Evolutionary conservation across 2,329 filamentous ascomycete genomes (phyloP), one percentile per base, ranked within the genome.

Genomic region (Volutella citrinella): DNA sequence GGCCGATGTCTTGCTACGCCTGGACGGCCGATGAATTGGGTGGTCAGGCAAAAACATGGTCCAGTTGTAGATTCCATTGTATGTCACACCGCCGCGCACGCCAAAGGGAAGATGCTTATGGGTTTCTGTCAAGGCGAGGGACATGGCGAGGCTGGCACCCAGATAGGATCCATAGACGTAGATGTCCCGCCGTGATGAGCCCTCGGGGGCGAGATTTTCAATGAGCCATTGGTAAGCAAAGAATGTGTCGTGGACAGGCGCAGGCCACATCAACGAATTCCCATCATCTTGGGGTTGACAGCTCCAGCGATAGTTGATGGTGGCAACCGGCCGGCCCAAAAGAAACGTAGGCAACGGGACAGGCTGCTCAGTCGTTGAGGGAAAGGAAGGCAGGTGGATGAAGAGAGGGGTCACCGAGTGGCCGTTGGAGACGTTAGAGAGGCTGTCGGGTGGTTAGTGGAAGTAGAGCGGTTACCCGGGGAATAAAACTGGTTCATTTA

Each of bases 11-110:
- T 46, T 54, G 12, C 25, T 33, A 10, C 29, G 36, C 18, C 40
- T 51, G 9, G 43, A 32, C 2, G 47, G 34, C 6, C 36, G 49
- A 45, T 76, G 68, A 40, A 68, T 55, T 7, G 62, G 65, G 37
- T 79, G 72, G 42, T 72, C 67, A 0, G 72, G 72, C 10, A 78
- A 64, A 38, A 80, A 76, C 54, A 66, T 73, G 36, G 76, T 78
- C 79, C 78, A 82, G 59, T 82, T 73, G 59, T 78, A 82, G 38
- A 82, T 67, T 25, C 76, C 78, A 44, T 82, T 78, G 55, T 72
- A 72, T 7, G 70, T 68, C 12, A 77, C 59, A 19, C 80, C 55
- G 7, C 77, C 77, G 9, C 72, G 66, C 26, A 82, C 62, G 23
- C 62, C 64, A 49, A 75, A 65, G 19, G 49, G 57, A 11, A 58